Evolutionary conservation across 805 yeast species (phyloP), one percentile per base, ranked within the genome.

Genomic region (Debaryomyces castellii): DNA sequence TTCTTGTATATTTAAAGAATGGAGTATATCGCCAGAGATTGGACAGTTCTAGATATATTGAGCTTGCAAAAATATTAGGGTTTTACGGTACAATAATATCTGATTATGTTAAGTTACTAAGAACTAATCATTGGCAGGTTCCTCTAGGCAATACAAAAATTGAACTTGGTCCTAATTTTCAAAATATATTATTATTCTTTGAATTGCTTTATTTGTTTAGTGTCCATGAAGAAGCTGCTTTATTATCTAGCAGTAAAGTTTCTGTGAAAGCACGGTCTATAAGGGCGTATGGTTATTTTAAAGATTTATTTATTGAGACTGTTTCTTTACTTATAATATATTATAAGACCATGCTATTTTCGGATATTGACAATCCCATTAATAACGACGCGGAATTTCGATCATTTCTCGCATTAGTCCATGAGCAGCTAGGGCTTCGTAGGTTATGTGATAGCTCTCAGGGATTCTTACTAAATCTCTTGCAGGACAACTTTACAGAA

Each of bases 381-480:
- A 36, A 21, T 2, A 39, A 32, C 14, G 41, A 55, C 61, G 5
- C 46, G 28, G 57, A 55, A 56, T 37, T 71, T 24, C 63, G 71
- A 46, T 79, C 80, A 27, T 58, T 85, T 16, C 63, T 89, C 11
- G 74, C 81, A 34, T 63, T 80, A 5, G 59, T 89, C 1, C 99
- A 94, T 58, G 81, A 81, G 6, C 83, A 88, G 40, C 63, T 91
- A 8, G 97, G 97, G 0, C 55, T 63, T 1, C 67, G 88, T 33
- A 75, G 80, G 5, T 79, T 84, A 44, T 94, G 99, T 66, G 85
- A 83, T 41, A 62, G 78, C 2, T 76, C 84, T 0, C 60, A 75
- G 22, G 91, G 95, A 0, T 63, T 68, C 6, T 83, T 91, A 49
- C 67, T 94, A 41, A 70, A 73, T 14, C 64, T 86, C 22, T 70